Conservation (phyloP, 2,329 filamentous ascomycete genomes). For the Neurospora crassa region DNA sequence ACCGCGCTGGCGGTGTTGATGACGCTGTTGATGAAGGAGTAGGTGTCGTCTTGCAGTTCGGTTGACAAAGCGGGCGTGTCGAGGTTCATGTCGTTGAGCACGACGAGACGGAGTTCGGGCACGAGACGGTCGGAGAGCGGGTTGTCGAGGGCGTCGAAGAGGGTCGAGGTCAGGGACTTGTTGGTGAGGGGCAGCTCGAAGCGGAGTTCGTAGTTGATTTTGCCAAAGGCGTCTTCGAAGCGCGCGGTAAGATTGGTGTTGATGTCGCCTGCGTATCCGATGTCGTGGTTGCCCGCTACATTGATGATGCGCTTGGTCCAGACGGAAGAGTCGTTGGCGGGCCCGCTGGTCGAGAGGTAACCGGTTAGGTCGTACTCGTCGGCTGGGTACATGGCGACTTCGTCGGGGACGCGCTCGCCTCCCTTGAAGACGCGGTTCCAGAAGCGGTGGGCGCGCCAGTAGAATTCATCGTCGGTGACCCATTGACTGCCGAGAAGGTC, state of each 20-base stretch:
- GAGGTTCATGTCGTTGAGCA: slow-evolving; percentile 89
- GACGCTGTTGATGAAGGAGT: slow-evolving; percentile 63
- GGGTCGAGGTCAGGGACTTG: slow-evolving; percentile 28
- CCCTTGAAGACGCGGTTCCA: slow-evolving; percentile 74
- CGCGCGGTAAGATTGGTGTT: slow-evolving; percentile 63
- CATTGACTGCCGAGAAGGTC: slow-evolving; percentile 93
- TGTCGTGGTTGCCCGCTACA: slow-evolving; percentile 89
- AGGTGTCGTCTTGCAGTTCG: slow-evolving; percentile 65
- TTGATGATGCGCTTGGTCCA: slow-evolving; percentile 82
- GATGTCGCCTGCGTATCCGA: slow-evolving; percentile 91
- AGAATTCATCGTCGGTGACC: slow-evolving; percentile 81
- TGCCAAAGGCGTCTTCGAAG: slow-evolving; percentile 80
- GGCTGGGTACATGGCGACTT: slow-evolving; percentile 38
- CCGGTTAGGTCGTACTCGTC: slow-evolving; percentile 41
- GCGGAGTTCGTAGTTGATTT: slow-evolving; percentile 79
- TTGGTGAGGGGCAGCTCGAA: slow-evolving; percentile 49
- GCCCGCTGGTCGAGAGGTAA: slow-evolving; percentile 31
- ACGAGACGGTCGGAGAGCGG: slow-evolving; percentile 36
- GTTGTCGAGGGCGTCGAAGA: slow-evolving; percentile 33
- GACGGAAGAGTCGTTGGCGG: slow-evolving; percentile 34
- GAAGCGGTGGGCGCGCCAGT: slow-evolving; percentile 59
- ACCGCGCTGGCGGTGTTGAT: slow-evolving; percentile 55
- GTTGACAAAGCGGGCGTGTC: slow-evolving; percentile 67
- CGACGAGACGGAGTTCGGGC: slow-evolving; percentile 70
- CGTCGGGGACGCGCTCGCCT: slow-evolving; percentile 51